Conservation (phyloP, 805 yeast genomes). For the Candida oleophila region DNA sequence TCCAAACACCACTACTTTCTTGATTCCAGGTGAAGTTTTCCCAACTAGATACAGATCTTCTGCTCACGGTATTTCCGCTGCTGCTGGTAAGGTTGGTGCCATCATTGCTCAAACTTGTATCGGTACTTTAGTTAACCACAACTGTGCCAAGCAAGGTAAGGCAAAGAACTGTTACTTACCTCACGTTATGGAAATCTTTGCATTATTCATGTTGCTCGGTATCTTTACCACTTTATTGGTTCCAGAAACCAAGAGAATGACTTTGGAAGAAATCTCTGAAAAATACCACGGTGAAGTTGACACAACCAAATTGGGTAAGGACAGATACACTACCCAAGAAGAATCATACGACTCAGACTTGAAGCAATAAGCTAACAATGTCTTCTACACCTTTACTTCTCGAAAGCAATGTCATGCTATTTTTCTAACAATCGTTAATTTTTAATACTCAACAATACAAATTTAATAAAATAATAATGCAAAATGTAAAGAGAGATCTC, state of each 20-base stretch:
- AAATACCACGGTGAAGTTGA: constrained; percentile 77
- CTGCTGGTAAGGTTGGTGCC: constrained; percentile 89
- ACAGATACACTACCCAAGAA: constrained; percentile 29
- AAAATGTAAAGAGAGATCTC: no score
- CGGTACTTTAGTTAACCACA: constrained; percentile 80
- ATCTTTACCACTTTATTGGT: constrained; percentile 59
- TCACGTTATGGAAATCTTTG: constrained; percentile 92
- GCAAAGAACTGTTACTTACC: constrained; percentile 72
- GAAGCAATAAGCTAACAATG: constrained; percentile 16
- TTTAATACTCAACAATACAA: neutral
- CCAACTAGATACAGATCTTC: constrained; percentile 96
- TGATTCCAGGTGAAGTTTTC: constrained; percentile 88
- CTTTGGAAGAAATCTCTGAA: constrained; percentile 81
- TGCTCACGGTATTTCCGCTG: constrained; percentile 95
- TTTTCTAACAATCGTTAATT: neutral
- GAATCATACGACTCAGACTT: constrained; percentile 38
- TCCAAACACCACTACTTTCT: constrained; percentile 89
- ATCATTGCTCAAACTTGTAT: constrained; percentile 85
- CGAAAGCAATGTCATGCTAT: neutral
- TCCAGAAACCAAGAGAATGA: constrained; percentile 91
- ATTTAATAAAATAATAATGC: no score
- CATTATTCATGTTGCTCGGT: constrained; percentile 88
- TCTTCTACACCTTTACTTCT: constrained; percentile 1
- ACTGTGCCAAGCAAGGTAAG: constrained; percentile 57
- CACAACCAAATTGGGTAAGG: constrained; percentile 39